Evolutionary conservation across 2,329 filamentous ascomycete species (phyloP), one percentile per base, ranked within the genome.

Genomic region (Alternaria infectoria): DNA sequence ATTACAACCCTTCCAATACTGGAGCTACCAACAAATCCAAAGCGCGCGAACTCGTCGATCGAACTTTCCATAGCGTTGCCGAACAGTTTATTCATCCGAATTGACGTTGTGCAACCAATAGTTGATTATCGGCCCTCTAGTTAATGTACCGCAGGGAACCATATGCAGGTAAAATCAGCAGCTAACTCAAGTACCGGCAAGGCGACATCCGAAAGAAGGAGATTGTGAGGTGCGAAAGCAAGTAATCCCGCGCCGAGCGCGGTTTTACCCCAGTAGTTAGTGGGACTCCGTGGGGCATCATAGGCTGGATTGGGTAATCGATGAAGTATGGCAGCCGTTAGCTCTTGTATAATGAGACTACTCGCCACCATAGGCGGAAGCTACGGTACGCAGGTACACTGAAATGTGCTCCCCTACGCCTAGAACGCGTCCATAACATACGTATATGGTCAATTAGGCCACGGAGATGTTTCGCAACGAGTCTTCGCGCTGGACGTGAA

Each of bases 51-150:
- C 19, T 57, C 23, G 36, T 30, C 30, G 47, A 59, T 30, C 10
- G 45, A 36, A 52, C 23, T 8, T 46, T 50, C 19, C 43, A 52
- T 58, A 57, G 57, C 56, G 51, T 12, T 62, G 32, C 47, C 46
- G 15, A 51, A 52, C 54, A 15, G 51, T 57, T 30, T 55, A 25
- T 43, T 46, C 54, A 32, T 60, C 52, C 36, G 46, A 36, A 30
- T 30, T 55, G 26, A 62, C 28, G 55, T 61, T 49, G 61, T 67
- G 59, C 36, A 44, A 61, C 68, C 54, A 57, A 62, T 58, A 26
- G 28, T 43, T 46, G 40, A 13, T n/a, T 28, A 13, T 40, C 15
- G 46, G 54, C 43, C 11, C 4, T 49, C 17, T 54, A 26, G 45
- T 23, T 13, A 56, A 40, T n/a, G 45, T 47, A 13, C 52, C 30